These are phyloP conservation scores for Leucosporidium creatinivorum DNA, from an alignment of 768 basidiomycete species.

Conservation along the genomic window DNA sequence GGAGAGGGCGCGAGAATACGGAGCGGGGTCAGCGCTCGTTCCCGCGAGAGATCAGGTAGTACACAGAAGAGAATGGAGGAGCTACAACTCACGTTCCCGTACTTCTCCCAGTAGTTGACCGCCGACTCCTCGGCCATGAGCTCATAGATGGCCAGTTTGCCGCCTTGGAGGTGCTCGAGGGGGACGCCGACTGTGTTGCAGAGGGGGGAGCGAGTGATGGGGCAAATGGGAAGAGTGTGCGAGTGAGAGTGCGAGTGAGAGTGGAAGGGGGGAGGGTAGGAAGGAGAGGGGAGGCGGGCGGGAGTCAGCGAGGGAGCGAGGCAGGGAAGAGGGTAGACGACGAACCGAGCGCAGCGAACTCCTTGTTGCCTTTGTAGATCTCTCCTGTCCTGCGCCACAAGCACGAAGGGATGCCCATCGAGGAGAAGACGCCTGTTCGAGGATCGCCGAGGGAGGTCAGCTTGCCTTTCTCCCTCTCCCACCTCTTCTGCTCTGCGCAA, in stretches of 20 bases:
- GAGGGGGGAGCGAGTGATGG: conserved; percentile 28
- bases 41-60: no score
- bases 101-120: conserved; percentile 84
- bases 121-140: conserved; percentile 96
- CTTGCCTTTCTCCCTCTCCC: not conserved
- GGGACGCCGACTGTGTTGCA: conserved; percentile 59
- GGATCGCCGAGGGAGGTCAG: not conserved
- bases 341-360: conserved; percentile 71
- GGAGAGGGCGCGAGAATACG: no score
- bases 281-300: not conserved
- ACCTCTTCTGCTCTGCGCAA: not conserved
- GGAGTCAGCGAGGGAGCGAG: no score
- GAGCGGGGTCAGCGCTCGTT: no score
- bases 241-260: no score
- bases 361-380: conserved; percentile 96
- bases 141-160: conserved; percentile 91
- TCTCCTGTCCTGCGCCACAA: conserved; percentile 95
- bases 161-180: conserved; percentile 82
- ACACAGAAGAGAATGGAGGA: no score
- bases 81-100: conserved; percentile 9
- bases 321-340: not conserved
- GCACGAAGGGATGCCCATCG: conserved; percentile 95
- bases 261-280: not conserved
- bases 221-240: no score
- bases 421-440: conserved; percentile 54